Base-by-base conservation (phyloP, 1,284 basidiomycete species). In the Flammula alnicola region DNA sequence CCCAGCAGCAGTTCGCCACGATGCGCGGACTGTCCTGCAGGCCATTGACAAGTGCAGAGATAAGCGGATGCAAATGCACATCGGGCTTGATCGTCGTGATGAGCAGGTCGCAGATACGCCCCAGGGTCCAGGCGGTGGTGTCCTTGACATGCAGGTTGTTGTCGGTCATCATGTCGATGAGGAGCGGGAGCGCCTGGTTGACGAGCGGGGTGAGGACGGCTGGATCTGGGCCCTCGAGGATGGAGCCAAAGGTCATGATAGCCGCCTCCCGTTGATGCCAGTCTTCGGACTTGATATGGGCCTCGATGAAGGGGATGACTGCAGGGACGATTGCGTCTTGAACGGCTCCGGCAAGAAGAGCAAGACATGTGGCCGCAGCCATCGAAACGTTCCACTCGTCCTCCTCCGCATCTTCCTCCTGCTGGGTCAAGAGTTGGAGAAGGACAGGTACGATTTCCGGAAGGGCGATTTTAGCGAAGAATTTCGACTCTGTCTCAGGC, bases 321-420 rank as follows among this genome's bases (percentile, higher is more conserved):
- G 88, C 85, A 5, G 90, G 84, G 7, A 99, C 96, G 58, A 99
- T 92, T 17, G 83, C 78, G 68, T 99, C 96, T 49, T 90, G 84
- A 11, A 98, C 94, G 30, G 95, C 92, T 58, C 88, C 88, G 0
- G 97, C 93, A 48, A 99, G 83, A 32, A 95, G 85, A 30, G 85
- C 80, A 40, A 99, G 78, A 69, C 95, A 98, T 1, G 93, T 95
- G 19, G 90, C 94, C n/a, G 94, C 95, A 14, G 97, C 93, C 94
- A 98, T 98, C 22, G 94, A 88, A 36, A 96, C 87, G 63, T 96
- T 97, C 97, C 96, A 99, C 69, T 99, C 97, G 63, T 98, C 97
- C 59, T 98, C 96, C 51, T 97, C 95, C 0, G 93, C 94, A 59
- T 98, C 95, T 67, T 98, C 97, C 63, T 96, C 93, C 71, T 99